These are phyloP conservation scores for Aspergillus felis DNA, from an alignment of 2,329 filamentous ascomycete genomes.

Conservation along the genomic window DNA sequence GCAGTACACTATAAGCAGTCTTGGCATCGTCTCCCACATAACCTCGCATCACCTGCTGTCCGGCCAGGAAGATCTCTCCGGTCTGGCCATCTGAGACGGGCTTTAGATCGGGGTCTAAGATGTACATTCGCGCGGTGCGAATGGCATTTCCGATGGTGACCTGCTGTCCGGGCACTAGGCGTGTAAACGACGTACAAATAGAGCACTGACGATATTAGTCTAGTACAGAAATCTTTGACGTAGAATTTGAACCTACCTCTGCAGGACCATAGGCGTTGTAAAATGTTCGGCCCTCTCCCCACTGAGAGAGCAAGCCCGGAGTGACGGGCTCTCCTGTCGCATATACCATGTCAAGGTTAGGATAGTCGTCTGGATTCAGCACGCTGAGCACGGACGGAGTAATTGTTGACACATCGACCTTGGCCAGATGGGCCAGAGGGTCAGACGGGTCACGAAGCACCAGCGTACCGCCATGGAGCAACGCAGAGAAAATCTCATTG, in stretches of 20 bases:
- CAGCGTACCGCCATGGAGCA: not conserved
- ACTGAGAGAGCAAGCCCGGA: not conserved
- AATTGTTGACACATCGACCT: not conserved
- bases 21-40: not conserved
- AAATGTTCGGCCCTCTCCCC: not conserved
- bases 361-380: not conserved
- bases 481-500: not conserved
- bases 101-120: not conserved
- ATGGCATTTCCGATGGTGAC: not conserved
- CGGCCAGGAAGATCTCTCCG: slow-evolving; percentile 1
- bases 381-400: not conserved
- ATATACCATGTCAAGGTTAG: not conserved
- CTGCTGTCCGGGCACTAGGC: not conserved
- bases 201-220: not conserved
- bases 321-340: not conserved
- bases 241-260: not conserved
- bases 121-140: not conserved
- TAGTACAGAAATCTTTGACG: not conserved
- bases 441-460: not conserved
- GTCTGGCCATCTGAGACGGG: not conserved
- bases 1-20: not conserved
- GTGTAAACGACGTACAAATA: not conserved
- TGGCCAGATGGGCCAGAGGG: not conserved
- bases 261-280: not conserved
- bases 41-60: not conserved